Percentiles rank a stretch among this genome's conserved stretches.
phyloP scores from a whole-genome alignment of 139 green algal species.

The Volvox africanus region DNA sequence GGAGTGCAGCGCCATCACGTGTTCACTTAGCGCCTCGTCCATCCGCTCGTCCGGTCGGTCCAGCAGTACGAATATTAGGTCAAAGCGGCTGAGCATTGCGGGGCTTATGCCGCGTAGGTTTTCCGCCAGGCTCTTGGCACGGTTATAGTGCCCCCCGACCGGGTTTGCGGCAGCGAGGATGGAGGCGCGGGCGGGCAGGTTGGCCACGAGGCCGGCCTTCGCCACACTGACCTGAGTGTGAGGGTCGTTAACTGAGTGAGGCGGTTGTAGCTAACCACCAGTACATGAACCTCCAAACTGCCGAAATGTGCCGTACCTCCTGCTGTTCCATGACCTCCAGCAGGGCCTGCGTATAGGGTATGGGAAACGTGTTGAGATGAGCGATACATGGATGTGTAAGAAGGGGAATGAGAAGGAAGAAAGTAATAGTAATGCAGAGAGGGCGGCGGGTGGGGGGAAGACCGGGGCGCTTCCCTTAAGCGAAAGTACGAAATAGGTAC shows the following conservation, averaged over 20 bases:
- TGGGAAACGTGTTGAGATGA: too few species aligned
- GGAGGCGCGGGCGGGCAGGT: conserved; percentile 88
- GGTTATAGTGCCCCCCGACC: conserved; percentile 86
- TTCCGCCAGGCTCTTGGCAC: conserved; percentile 62
- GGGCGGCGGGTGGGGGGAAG: too few species aligned
- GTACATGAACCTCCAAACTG: too few species aligned
- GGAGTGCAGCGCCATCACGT: conserved; percentile 91
- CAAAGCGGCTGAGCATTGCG: conserved; percentile 89
- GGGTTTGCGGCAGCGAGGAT: conserved; percentile 96
- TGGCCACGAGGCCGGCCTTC: conserved; percentile 93
- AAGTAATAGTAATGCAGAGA: too few species aligned
- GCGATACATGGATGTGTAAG: too few species aligned
- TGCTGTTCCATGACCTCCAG: conserved; percentile 97
- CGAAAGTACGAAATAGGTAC: too few species aligned
- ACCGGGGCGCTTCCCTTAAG: too few species aligned
- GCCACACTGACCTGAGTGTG: conserved; percentile 76
- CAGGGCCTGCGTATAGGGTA: conserved; percentile 67
- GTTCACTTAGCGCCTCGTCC: conserved; percentile 87
- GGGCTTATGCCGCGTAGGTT: conserved; percentile 55
- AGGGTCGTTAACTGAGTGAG: too few species aligned
- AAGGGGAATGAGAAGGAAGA: too few species aligned
- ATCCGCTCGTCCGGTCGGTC: conserved; percentile 85
- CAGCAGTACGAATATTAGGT: conserved; percentile 94
- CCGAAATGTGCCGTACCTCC: conserved; percentile 49
- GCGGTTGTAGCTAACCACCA: too few species aligned